Conservation (phyloP, 169 alveolate species). For the Theileria equi region DNA sequence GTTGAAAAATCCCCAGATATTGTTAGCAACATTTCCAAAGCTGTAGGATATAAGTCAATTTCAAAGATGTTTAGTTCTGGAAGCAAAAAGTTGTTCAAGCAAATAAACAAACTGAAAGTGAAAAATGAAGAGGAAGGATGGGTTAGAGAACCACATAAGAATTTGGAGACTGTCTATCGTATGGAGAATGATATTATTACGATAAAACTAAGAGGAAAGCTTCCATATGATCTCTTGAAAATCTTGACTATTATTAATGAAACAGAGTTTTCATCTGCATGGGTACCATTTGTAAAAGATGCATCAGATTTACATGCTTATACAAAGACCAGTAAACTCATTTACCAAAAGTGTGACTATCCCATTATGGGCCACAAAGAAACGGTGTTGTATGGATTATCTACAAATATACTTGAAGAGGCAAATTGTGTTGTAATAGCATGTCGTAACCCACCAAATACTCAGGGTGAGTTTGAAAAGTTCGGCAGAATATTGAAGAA, state of each 20-base stretch:
- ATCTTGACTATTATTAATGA: slow-evolving; percentile 41
- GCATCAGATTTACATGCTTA: slow-evolving; percentile 20
- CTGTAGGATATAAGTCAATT: no score
- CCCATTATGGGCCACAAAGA: slow-evolving; percentile 52
- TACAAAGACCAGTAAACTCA: slow-evolving; percentile 19
- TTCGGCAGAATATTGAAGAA: slow-evolving; percentile 12
- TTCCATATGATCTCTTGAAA: slow-evolving; percentile 19
- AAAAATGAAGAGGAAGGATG: slow-evolving; percentile 56
- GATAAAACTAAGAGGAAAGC: slow-evolving; percentile 55
- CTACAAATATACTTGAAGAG: slow-evolving; percentile 55
- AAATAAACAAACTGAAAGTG: no score
- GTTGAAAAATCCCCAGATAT: no score
- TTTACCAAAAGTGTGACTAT: slow-evolving; percentile 27
- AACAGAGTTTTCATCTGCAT: slow-evolving; percentile 44
- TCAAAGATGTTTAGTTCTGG: slow-evolving; percentile 14
- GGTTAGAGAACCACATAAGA: slow-evolving; percentile 23
- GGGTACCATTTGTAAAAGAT: slow-evolving; percentile 63
- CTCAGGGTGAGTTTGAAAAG: slow-evolving; percentile 17
- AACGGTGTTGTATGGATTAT: slow-evolving; percentile 35
- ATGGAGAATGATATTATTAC: slow-evolving; percentile 40
- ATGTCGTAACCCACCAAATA: slow-evolving; percentile 51
- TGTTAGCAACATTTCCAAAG: no score
- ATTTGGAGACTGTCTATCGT: slow-evolving; percentile 34
- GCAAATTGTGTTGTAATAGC: slow-evolving; percentile 45
- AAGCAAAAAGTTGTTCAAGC: slow-evolving; percentile 36